phyloP scores from a whole-genome alignment of 2,329 filamentous ascomycete species.

The Arthrobotrys sinensis region DNA sequence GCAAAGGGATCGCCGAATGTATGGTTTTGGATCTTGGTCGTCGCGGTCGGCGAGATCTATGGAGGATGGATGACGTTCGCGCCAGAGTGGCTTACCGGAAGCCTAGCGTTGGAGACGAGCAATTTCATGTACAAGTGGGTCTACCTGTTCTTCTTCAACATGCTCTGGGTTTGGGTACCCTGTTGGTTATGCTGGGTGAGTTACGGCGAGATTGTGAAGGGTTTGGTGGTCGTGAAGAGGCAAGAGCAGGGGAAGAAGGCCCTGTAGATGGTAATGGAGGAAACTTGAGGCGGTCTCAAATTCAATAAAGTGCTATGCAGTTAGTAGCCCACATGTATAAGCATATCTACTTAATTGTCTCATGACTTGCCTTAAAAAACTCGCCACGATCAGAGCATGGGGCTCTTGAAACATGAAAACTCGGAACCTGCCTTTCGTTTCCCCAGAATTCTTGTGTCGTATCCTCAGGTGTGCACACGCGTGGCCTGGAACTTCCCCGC shows the following conservation, averaged over 20 bases:
- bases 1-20: conserved; percentile 70
- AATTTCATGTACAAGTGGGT: conserved; percentile 80
- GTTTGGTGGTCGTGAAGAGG: conserved; percentile 38
- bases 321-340: conserved; percentile 10
- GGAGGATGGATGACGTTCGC: conserved; percentile 81
- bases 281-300: background rate
- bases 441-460: background rate
- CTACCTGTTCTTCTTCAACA: conserved; percentile 79
- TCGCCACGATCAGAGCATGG: conserved; percentile 21
- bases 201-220: conserved; percentile 72
- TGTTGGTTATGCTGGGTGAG: conserved; percentile 74
- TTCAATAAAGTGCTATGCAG: background rate
- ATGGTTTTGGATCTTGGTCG: conserved; percentile 76
- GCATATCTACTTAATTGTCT: conserved; percentile 7
- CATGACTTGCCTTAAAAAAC: conserved; percentile 3
- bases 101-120: conserved; percentile 75
- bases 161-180: conserved; percentile 77
- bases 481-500: conserved; percentile 8
- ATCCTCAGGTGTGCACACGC: background rate
- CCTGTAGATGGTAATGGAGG: conserved; percentile 11
- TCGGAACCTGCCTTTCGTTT: conserved; percentile 6
- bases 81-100: conserved; percentile 78
- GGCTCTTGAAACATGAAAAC: background rate
- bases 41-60: conserved; percentile 78
- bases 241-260: conserved; percentile 30